phyloP scores from a whole-genome alignment of 2,329 filamentous ascomycete genomes.

The Diaporthe amygdali region DNA sequence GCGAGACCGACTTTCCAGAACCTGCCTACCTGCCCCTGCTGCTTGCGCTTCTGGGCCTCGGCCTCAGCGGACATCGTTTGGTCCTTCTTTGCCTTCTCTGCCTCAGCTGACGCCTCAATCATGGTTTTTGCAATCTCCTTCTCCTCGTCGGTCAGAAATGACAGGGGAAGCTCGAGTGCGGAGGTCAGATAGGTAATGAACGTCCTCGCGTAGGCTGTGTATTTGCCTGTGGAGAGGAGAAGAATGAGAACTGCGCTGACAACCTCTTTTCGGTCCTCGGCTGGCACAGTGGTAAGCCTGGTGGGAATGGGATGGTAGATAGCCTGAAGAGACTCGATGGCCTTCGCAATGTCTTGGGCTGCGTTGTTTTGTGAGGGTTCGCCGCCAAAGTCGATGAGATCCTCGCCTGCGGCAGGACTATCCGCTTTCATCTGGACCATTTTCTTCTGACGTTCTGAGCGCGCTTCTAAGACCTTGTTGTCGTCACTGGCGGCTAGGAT shows the following conservation, averaged over 20 bases:
- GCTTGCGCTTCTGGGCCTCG: slow-evolving; percentile 74
- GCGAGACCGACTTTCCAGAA: slow-evolving; percentile 93
- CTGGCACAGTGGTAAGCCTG: slow-evolving; percentile 60
- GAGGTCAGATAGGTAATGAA: slow-evolving; percentile 72
- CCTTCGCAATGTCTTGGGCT: slow-evolving; percentile 38
- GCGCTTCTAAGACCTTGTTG: slow-evolving; percentile 49
- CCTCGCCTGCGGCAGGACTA: slow-evolving; percentile 40
- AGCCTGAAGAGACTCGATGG: slow-evolving; percentile 51
- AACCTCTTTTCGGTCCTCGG: slow-evolving; percentile 65
- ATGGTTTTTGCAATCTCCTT: slow-evolving; percentile 77
- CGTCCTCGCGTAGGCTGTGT: slow-evolving; percentile 74
- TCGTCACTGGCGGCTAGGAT: slow-evolving; percentile 55
- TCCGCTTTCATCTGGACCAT: slow-evolving; percentile 44
- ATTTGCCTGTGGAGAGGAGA: slow-evolving; percentile 74
- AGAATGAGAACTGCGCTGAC: slow-evolving; percentile 74
- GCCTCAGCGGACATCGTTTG: slow-evolving; percentile 71
- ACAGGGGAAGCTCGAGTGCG: slow-evolving; percentile 66
- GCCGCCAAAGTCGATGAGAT: slow-evolving; percentile 47
- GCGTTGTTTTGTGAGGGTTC: not conserved
- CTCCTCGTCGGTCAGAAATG: slow-evolving; percentile 71
- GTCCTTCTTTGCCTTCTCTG: slow-evolving; percentile 59
- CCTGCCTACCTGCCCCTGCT: slow-evolving; percentile 71
- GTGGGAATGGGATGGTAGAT: slow-evolving; percentile 60
- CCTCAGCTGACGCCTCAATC: slow-evolving; percentile 60
- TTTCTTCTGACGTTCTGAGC: slow-evolving; percentile 49